phyloP scores from a whole-genome alignment of 768 basidiomycete genomes.

The Lepiota subincarnata region DNA sequence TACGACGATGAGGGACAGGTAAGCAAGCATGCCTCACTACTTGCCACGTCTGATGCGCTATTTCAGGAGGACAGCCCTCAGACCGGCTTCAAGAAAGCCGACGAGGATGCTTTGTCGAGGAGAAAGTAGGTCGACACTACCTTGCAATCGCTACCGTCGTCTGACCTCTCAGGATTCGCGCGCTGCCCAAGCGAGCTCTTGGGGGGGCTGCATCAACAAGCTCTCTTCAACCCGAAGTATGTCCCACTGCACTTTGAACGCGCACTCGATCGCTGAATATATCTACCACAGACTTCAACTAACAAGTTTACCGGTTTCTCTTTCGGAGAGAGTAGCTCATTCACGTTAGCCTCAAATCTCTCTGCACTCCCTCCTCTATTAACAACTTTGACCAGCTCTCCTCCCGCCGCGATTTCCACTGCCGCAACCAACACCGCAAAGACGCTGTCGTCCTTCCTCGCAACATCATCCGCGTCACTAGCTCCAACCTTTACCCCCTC shows the following conservation, averaged over 20 bases:
- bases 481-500: neutral
- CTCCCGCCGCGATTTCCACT: neutral
- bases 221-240: neutral
- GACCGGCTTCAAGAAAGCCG: conserved; percentile 52
- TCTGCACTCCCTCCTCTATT: conserved; percentile 10
- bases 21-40: neutral
- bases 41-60: conserved; percentile 3
- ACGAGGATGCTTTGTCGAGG: conserved; percentile 47
- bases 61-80: conserved; percentile 19
- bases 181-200: conserved; percentile 49
- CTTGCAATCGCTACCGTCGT: neutral
- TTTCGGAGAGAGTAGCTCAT: conserved; percentile 42
- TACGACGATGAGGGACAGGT: conserved; percentile 36
- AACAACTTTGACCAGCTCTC: conserved; percentile 12
- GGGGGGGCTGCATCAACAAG: conserved; percentile 9
- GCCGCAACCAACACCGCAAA: conserved; percentile 4
- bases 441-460: conserved; percentile 4
- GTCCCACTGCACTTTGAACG: neutral
- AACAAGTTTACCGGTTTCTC: conserved; percentile 49
- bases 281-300: conserved; percentile 22
- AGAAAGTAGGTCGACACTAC: conserved; percentile 47
- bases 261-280: neutral
- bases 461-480: neutral
- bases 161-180: conserved; percentile 49
- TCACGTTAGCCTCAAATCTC: conserved; percentile 18